Percentiles rank a stretch among this genome's conserved stretches.
Conservation (phyloP, 352 stramenopile species). For the Pythium monospermum region DNA sequence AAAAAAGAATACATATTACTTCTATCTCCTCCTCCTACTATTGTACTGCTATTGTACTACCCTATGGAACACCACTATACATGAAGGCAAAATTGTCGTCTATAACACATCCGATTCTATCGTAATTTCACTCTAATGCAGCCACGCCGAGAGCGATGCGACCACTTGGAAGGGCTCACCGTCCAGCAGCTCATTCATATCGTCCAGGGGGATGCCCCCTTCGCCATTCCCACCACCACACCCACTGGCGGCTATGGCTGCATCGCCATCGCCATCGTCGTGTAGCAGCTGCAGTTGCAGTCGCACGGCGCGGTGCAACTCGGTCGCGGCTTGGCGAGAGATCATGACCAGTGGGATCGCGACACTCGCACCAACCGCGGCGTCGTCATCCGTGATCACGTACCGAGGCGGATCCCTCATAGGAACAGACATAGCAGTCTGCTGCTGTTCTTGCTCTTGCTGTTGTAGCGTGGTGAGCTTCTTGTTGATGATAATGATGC, state of each 20-base stretch:
- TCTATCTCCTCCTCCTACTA: too few species aligned
- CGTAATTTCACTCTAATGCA: too few species aligned
- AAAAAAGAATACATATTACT: too few species aligned
- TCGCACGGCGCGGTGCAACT: constrained; percentile 36
- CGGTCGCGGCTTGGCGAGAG: constrained; percentile 38
- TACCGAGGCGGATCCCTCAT: constrained; percentile 61
- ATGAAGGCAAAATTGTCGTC: too few species aligned
- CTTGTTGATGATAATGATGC: constrained; percentile 68
- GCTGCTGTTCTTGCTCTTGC: background rate
- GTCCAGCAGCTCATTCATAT: background rate
- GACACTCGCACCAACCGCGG: constrained; percentile 35
- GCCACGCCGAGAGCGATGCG: constrained; percentile 55
- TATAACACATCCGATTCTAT: too few species aligned
- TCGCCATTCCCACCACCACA: background rate
- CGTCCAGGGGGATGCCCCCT: constrained; percentile 3
- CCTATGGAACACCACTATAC: background rate
- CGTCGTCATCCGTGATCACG: constrained; percentile 54
- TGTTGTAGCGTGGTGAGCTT: constrained; percentile 29
- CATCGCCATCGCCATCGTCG: background rate
- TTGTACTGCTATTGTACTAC: constrained; percentile 14
- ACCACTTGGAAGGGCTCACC: constrained; percentile 22
- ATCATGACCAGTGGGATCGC: constrained; percentile 72
- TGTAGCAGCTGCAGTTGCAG: constrained; percentile 14
- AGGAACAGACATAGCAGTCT: constrained; percentile 15
- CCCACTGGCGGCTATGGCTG: background rate